Percentiles rank a stretch among this genome's conserved stretches.
These are phyloP conservation scores for Colletotrichum tanaceti DNA, from an alignment of 2,329 filamentous ascomycete genomes.

Conservation along the genomic window DNA sequence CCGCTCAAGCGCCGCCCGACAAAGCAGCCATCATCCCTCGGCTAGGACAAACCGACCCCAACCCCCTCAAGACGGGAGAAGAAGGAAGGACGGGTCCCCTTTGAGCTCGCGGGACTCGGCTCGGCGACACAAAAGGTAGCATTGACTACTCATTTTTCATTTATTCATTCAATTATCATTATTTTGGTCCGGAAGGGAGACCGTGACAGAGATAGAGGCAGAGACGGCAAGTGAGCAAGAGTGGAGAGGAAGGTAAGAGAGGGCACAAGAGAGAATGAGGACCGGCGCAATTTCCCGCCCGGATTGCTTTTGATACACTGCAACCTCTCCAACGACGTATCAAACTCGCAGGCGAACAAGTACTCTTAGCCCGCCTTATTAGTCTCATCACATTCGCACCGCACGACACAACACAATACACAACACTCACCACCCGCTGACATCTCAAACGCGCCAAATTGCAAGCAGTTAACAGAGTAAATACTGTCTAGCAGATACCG, in stretches of 20 bases:
- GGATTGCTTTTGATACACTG: constrained; percentile 3
- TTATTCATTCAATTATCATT: background rate
- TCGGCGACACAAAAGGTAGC: background rate
- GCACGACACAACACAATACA: background rate
- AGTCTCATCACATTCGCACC: constrained; percentile 5
- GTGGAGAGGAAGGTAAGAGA: background rate
- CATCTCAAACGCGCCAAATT: background rate
- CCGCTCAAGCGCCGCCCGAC: constrained; percentile 52
- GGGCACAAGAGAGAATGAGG: background rate
- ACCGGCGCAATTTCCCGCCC: constrained; percentile 5
- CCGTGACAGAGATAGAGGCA: background rate
- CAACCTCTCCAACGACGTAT: constrained; percentile 10
- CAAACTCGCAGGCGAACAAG: constrained; percentile 11
- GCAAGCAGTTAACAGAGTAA: background rate
- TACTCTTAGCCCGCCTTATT: background rate
- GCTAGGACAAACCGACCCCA: constrained; percentile 25
- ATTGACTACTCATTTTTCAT: background rate
- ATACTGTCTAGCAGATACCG: background rate
- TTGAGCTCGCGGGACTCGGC: constrained; percentile 11
- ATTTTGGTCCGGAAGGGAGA: background rate
- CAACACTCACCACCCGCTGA: background rate
- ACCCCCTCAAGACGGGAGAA: constrained; percentile 25
- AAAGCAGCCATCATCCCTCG: constrained; percentile 39
- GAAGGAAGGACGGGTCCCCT: constrained; percentile 3
- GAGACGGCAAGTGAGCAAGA: background rate